These are phyloP conservation scores for Camelina sativa DNA, from an alignment of 345 rosid species.

Conservation along the genomic window DNA sequence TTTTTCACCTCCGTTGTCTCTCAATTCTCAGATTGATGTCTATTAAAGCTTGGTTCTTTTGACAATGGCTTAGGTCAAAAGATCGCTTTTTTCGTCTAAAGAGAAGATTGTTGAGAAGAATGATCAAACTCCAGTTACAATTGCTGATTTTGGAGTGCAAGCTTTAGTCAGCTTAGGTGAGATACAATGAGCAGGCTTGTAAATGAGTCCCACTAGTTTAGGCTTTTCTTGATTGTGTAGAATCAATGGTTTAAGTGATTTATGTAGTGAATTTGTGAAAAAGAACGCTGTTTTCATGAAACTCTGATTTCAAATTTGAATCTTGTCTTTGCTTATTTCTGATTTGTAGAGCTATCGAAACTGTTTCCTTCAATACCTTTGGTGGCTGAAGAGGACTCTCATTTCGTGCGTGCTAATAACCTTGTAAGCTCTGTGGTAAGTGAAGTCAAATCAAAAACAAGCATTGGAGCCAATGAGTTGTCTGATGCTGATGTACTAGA, in stretches of 20 bases:
- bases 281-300: too few species aligned
- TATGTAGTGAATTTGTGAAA: background rate
- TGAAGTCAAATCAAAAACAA: conserved; percentile 56
- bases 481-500: conserved; percentile 66
- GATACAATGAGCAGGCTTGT: background rate
- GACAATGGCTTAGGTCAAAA: conserved; percentile 27
- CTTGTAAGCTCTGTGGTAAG: conserved; percentile 69
- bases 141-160: conserved; percentile 94
- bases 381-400: conserved; percentile 95
- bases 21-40: conserved; percentile 19
- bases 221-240: background rate
- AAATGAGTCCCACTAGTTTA: background rate
- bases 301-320: background rate
- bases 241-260: conserved; percentile 6
- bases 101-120: conserved; percentile 73
- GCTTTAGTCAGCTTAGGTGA: conserved; percentile 85
- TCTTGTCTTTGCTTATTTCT: conserved; percentile 21
- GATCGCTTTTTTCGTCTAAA: conserved; percentile 49
- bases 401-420: conserved; percentile 62
- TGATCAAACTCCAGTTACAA: conserved; percentile 80
- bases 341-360: conserved; percentile 64
- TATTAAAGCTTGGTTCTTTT: background rate
- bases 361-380: conserved; percentile 82
- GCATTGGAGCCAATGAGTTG: conserved; percentile 49
- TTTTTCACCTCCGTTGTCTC: background rate